A percentile compares a stretch with the other conserved stretches of the same genome.
These are phyloP conservation scores for Haplosporangium sp. DNA, from an alignment of 371 early-diverging fungal genomes.

Conservation along the genomic window DNA sequence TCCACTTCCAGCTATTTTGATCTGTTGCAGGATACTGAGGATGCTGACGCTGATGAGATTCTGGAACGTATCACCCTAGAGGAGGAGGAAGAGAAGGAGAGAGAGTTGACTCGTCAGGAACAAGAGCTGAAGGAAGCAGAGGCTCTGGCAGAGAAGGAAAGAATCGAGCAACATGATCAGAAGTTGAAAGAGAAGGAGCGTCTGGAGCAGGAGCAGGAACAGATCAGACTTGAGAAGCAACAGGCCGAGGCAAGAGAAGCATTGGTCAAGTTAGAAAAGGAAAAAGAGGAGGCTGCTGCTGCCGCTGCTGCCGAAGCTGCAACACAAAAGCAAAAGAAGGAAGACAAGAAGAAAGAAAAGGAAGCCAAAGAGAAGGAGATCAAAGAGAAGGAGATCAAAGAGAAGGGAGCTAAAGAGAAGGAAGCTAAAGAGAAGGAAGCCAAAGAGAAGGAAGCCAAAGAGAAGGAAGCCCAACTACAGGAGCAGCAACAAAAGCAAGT, in stretches of 20 bases:
- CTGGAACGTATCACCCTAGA: slow-evolving; percentile 29
- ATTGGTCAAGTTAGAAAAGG: slow-evolving; percentile 8
- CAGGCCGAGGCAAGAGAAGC: slow-evolving; percentile 10
- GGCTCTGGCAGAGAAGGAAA: slow-evolving; percentile 14
- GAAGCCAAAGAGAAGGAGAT: slow-evolving; percentile 20
- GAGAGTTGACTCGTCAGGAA: slow-evolving; percentile 18
- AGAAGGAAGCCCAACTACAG: slow-evolving; percentile 18
- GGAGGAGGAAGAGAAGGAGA: slow-evolving; percentile 35
- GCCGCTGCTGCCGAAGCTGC: slow-evolving; percentile 14
- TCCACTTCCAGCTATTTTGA: slow-evolving; percentile 54
- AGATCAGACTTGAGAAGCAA: slow-evolving; percentile 21
- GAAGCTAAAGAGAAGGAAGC: slow-evolving; percentile 22
- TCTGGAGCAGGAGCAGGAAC: slow-evolving; percentile 22
- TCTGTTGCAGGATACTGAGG: slow-evolving; percentile 51
- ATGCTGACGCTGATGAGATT: slow-evolving; percentile 37
- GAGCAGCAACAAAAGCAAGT: slow-evolving; percentile 19
- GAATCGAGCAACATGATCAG: slow-evolving; percentile 3
- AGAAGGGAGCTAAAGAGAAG: slow-evolving; percentile 34
- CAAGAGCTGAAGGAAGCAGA: slow-evolving; percentile 18
- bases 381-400: slow-evolving; percentile 26
- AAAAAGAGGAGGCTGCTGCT: slow-evolving; percentile 21
- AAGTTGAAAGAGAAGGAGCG: slow-evolving; percentile 20
- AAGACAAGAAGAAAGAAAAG: slow-evolving; percentile 33
- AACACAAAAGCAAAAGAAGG: slow-evolving; percentile 34
- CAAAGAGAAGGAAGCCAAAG: slow-evolving; percentile 24